Base-by-base conservation (phyloP, 768 basidiomycete genomes). In the Naematelia aurantialba region DNA sequence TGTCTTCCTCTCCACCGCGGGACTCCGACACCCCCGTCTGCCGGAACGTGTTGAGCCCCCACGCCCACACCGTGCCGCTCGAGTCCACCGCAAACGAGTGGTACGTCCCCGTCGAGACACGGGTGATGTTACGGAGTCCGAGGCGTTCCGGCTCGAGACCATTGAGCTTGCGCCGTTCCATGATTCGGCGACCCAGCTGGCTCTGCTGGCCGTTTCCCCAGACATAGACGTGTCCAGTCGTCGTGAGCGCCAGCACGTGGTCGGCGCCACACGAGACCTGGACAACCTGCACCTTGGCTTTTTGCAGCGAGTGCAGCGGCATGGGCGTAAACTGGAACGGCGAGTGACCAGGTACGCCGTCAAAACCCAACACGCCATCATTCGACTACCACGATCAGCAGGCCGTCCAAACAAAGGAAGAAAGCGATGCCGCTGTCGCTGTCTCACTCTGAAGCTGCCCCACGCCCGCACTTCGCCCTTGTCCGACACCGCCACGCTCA, bases 1-100 rank as follows among this genome's bases (percentile, higher is more conserved):
- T 73, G 24, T 74, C 68, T 45, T 76, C 67, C 24, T 69, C 55
- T 45, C 74, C 65, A 45, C 73, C 60, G 50, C 57, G 30, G 47
- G 53, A 2, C 39, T 65, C 70, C 39, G 84, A 81, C 55, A 84
- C 78, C 21, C 84, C 87, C 3, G 81, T 81, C 64, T 94, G 84
- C 61, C 88, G 85, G 57, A 87, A 84, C 31, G 89, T 80, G 76
- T 98, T 96, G 59, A 92, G 80, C n/a, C 94, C 94, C 94, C 94
- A 97, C 12, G 85, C 91, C 86, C 87, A 97, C 8, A 94, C 88
- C 50, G 82, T 84, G 26, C 91, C 92, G 4, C 81, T 79, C 53
- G 87, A 83, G 73, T 91, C 87, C 57, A 97, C 85, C 2, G 92
- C 93, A 69, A 96, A 97, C 0, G 91, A 93, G 69, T 89, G 88